Base-by-base conservation (phyloP, 305 asterid genomes). In the Andrographis paniculata region DNA sequence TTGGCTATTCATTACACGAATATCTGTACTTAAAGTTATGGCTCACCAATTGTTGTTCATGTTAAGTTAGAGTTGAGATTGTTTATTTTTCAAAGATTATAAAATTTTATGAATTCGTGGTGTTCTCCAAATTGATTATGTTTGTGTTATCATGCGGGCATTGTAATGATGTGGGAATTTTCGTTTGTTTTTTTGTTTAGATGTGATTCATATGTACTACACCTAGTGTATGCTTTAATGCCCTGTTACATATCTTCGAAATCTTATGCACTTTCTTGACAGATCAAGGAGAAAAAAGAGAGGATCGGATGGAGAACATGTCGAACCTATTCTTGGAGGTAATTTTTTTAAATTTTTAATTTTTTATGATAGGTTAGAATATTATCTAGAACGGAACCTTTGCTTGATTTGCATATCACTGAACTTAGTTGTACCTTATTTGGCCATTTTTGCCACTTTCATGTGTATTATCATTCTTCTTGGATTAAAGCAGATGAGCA, bases 241-340 rank as follows among this genome's bases (percentile, higher is more conserved):
- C 4, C 2, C 14, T 10, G 4, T 11, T 3, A 11, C 2, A 14
- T 31, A 10, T 31, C 37, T 31, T 27, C 27, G 41, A 56, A 35
- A 22, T 43, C 20, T 56, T 8, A 10, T 46, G 59, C 37, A 18
- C 36, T 40, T 52, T 28, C 54, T 41, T 63, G 61, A 51, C 82
- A 85, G 95, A 73, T 81, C 95, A 67, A 79, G 87, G 76, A 82
- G 94, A 64, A 85, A 79, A 67, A 85, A 85, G 82, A 77, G 61
- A 66, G 73, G 80, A 23, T 59, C 91, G 23, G 71, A 69, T 68
- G 87, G 92, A 65, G 95, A 85, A 63, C 79, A 73, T 55, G 24
- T 64, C 35, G 91, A 82, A 36, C 71, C 87, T 40, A 65, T 53
- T 23, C 46, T 74, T 59, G 65, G 79, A 51, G 95, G 95, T 85